These are phyloP conservation scores for Phytophthora constricta DNA, from an alignment of 352 stramenopile genomes.

Conservation along the genomic window DNA sequence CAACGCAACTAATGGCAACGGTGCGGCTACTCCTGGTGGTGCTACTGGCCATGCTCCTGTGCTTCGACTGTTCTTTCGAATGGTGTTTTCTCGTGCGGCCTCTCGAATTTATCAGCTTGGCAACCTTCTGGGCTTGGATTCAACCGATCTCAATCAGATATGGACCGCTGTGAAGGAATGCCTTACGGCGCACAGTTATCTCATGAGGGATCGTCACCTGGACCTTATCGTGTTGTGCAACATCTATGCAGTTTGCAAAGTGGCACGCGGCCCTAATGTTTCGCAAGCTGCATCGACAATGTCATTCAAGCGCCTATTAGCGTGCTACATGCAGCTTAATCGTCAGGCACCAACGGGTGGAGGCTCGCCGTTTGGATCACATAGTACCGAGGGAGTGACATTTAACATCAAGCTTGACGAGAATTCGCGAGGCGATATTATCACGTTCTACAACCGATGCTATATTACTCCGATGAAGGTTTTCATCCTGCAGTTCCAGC, in stretches of 20 bases:
- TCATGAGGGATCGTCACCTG: slow-evolving; percentile 78
- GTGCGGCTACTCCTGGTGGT: slow-evolving; percentile 1
- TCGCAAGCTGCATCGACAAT: slow-evolving; percentile 48
- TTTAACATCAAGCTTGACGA: slow-evolving; percentile 79
- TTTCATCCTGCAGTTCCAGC: slow-evolving; percentile 88
- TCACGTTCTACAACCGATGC: slow-evolving; percentile 91
- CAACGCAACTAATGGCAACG: slow-evolving; percentile 16
- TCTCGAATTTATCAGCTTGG: slow-evolving; percentile 82
- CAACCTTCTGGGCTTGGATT: slow-evolving; percentile 70
- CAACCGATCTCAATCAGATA: slow-evolving; percentile 82
- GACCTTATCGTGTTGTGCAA: slow-evolving; percentile 86
- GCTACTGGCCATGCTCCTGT: slow-evolving; percentile 43
- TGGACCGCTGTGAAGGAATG: slow-evolving; percentile 90
- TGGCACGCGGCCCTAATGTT: slow-evolving; percentile 72
- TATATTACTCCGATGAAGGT: slow-evolving; percentile 87
- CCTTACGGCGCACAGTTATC: slow-evolving; percentile 61
- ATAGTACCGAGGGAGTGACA: slow-evolving; percentile 70
- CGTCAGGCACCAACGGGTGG: slow-evolving; percentile 35
- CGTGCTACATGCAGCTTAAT: slow-evolving; percentile 78
- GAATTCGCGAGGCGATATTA: slow-evolving; percentile 78
- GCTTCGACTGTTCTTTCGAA: slow-evolving; percentile 89
- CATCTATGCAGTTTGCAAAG: slow-evolving; percentile 88
- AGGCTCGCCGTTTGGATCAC: slow-evolving; percentile 34
- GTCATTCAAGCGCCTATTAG: slow-evolving; percentile 80
- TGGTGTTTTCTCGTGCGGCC: slow-evolving; percentile 82